phyloP scores from a whole-genome alignment of 306 rosid species.

The Cucurbita pepo region DNA sequence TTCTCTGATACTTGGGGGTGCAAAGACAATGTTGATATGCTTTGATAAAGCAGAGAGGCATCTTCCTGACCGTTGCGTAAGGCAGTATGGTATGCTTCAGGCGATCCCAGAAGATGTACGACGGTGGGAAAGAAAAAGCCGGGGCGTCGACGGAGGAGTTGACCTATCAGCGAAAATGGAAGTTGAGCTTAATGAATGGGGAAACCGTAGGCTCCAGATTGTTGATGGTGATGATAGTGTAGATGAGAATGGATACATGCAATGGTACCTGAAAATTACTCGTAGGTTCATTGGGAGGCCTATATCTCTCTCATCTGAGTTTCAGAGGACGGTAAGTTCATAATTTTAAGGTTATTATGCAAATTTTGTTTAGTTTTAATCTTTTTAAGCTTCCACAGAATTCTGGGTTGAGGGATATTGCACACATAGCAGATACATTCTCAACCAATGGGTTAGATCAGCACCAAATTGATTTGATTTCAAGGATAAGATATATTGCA shows the following conservation, averaged over 20 bases:
- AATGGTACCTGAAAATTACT: constrained; percentile 73
- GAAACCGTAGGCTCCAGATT: constrained; percentile 45
- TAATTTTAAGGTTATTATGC: constrained; percentile 9
- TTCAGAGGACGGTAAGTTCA: constrained; percentile 87
- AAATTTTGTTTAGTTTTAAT: background rate
- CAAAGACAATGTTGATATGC: constrained; percentile 89
- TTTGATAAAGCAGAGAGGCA: constrained; percentile 99
- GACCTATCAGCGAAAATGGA: constrained; percentile 95
- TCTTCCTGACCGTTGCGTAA: constrained; percentile 79
- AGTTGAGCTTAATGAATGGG: constrained; percentile 77
- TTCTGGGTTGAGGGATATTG: constrained; percentile 90
- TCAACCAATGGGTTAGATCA: constrained; percentile 76
- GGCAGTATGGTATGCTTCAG: constrained; percentile 85
- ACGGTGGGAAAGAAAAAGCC: constrained; percentile 98
- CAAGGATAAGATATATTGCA: constrained; percentile 67
- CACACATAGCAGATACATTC: constrained; percentile 81
- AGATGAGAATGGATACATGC: constrained; percentile 81
- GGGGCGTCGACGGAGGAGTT: constrained; percentile 98
- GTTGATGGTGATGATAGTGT: constrained; percentile 60
- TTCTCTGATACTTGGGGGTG: constrained; percentile 61
- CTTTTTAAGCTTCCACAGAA: constrained; percentile 40
- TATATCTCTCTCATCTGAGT: constrained; percentile 89
- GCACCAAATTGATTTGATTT: constrained; percentile 63
- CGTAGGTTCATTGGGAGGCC: constrained; percentile 98
- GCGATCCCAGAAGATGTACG: constrained; percentile 80